phyloP scores from a whole-genome alignment of 2,329 filamentous ascomycete genomes.

The Penicillium occitanis region DNA sequence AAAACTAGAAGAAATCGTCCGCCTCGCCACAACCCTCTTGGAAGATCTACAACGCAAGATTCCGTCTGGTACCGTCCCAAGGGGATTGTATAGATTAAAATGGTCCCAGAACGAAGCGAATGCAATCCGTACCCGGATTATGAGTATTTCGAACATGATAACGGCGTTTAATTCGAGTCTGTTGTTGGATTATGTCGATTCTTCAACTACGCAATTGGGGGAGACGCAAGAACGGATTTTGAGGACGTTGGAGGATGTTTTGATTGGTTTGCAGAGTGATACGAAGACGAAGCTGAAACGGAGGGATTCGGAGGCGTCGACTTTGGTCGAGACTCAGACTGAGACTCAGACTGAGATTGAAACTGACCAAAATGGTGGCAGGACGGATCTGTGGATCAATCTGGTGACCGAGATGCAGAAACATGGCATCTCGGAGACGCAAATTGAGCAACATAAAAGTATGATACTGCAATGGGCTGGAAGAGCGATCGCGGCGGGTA shows the following conservation, averaged over 20 bases:
- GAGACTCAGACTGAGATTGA: background rate
- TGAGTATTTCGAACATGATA: background rate
- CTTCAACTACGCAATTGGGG: background rate
- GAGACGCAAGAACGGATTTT: background rate
- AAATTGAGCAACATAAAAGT: background rate
- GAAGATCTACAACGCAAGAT: background rate
- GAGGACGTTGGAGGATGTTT: background rate
- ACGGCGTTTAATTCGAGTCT: background rate
- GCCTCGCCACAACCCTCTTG: background rate
- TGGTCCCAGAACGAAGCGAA: slow-evolving; percentile 1
- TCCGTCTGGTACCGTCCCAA: background rate
- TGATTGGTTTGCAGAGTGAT: background rate
- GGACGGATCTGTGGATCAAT: background rate
- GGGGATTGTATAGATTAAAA: slow-evolving; percentile 2
- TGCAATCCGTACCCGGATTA: background rate
- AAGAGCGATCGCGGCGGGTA: background rate
- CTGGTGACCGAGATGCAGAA: slow-evolving; percentile 2
- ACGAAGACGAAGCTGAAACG: background rate
- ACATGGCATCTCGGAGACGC: background rate
- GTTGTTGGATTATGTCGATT: background rate
- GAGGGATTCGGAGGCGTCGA: background rate
- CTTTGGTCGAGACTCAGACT: background rate
- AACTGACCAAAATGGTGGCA: background rate
- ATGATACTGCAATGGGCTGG: slow-evolving; percentile 6
- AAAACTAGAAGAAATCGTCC: background rate